A percentile compares a stretch with the other conserved stretches of the same genome.
Conservation (phyloP, 2,329 filamentous ascomycete genomes). For the Macrophomina tecta region DNA sequence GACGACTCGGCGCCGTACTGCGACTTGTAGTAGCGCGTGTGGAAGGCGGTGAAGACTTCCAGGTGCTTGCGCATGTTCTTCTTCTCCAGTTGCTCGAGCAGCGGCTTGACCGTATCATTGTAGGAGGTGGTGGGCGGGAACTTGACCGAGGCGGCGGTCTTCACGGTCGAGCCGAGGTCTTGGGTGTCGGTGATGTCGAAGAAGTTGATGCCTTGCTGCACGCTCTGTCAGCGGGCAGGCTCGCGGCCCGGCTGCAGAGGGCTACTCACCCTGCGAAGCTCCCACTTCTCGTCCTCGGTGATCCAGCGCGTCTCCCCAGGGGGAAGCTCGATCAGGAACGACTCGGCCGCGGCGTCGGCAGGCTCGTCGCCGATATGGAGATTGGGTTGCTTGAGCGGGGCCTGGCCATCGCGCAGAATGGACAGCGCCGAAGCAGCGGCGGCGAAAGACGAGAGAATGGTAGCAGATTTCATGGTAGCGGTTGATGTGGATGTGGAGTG, state of each 20-base stretch:
- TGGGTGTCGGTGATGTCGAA: slow-evolving; percentile 88
- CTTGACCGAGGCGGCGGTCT: slow-evolving; percentile 53
- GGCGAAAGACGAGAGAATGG: slow-evolving; percentile 23
- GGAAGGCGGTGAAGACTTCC: slow-evolving; percentile 77
- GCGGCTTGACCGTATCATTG: slow-evolving; percentile 68
- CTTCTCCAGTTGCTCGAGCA: slow-evolving; percentile 75
- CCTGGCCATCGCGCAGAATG: slow-evolving; percentile 26
- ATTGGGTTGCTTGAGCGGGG: slow-evolving; percentile 17
- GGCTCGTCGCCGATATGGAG: background rate
- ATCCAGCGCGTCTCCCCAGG: slow-evolving; percentile 85
- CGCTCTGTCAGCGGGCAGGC: slow-evolving; percentile 33
- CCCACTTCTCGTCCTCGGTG: slow-evolving; percentile 95
- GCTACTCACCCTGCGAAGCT: slow-evolving; percentile 76
- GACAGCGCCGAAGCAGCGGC: slow-evolving; percentile 27
- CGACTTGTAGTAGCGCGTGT: slow-evolving; percentile 83
- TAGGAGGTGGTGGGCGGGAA: slow-evolving; percentile 72
- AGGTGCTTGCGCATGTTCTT: slow-evolving; percentile 78
- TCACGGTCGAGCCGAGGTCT: slow-evolving; percentile 61
- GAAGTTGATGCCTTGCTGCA: slow-evolving; percentile 81
- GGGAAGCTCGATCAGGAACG: slow-evolving; percentile 81
- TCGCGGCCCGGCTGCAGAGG: background rate
- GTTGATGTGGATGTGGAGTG: background rate
- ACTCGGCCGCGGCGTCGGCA: slow-evolving; percentile 33
- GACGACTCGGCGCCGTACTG: slow-evolving; percentile 82
- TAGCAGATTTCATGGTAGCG: slow-evolving; percentile 26